Base-by-base conservation (phyloP, 176 grass and related monocot species). In the Cocos nucifera region DNA sequence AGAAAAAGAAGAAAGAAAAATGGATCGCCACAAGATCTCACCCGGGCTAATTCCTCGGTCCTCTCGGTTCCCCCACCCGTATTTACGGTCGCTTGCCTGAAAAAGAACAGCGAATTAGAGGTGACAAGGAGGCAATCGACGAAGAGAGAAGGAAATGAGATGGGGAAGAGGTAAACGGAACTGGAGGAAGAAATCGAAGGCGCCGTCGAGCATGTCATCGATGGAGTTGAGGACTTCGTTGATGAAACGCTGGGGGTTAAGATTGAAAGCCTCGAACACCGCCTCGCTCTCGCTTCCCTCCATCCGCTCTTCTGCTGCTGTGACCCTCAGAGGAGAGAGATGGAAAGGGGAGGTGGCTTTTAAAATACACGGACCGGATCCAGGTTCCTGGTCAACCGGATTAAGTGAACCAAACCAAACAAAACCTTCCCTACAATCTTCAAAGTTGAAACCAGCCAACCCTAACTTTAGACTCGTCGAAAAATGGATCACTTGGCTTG, bases 171-270 rank as follows among this genome's bases (percentile, higher is more conserved):
- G 48, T 51, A 18, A 6, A 10, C 35, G 2, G 57, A 71, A 76
- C 79, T 76, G 72, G 58, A 82, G 56, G 50, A 69, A 82, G 62
- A 23, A 57, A 20, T 66, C 67, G 56, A 82, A 76, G 49, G 73
- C 79, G 16, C 17, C 17, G 21, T 82, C 79, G 18, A 64, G 19
- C 60, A 61, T 70, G 28, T 77, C 73, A 27, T 82, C 73, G 54
- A 82, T 73, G 62, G 39, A 35, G 61, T 82, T 77, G 18, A 82
- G 73, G 7, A 77, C 62, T 35, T 82, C 73, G 56, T 82, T 82
- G 29, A 82, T 15, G 17, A 82, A 82, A 48, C 56, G 72, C 67
- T 70, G 58, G 6, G 73, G 79, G 4, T 82, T 77, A 67, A 82
- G 59, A n/a, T 68, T 56, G 6, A 77, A 18, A 5, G 73, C 67